phyloP scores from a whole-genome alignment of 495 filamentous ascomycete genomes.

The Penicillium fimorum region DNA sequence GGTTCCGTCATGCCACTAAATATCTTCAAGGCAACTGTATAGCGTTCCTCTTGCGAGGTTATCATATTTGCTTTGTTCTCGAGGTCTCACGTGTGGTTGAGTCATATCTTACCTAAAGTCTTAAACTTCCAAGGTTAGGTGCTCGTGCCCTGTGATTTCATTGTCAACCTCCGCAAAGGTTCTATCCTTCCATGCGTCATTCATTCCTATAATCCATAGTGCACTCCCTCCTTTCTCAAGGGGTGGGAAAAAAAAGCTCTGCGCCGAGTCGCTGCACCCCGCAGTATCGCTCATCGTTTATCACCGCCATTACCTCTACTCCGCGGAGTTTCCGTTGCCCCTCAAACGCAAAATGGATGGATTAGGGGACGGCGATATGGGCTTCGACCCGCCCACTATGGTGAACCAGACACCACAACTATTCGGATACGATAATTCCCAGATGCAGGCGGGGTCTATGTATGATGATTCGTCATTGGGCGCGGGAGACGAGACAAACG shows the following conservation, averaged over 20 bases:
- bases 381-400: constrained; percentile 45
- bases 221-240: constrained; percentile 4
- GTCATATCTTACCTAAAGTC: constrained; percentile 1
- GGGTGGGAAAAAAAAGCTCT: constrained; percentile 1
- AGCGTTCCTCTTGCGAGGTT: not conserved
- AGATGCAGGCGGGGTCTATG: constrained; percentile 57
- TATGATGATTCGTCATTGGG: constrained; percentile 54
- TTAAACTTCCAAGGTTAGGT: not conserved
- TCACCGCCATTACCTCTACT: constrained; percentile 23
- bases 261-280: constrained; percentile 14
- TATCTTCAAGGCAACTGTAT: constrained; percentile 2
- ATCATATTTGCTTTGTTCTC: too few relatives aligned
- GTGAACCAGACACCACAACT: constrained; percentile 68
- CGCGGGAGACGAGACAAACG: constrained; percentile 60
- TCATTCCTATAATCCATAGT: constrained; percentile 4
- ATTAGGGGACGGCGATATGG: constrained; percentile 43
- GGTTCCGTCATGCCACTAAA: constrained; percentile 9
- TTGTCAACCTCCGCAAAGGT: not conserved
- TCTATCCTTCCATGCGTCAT: constrained; percentile 23
- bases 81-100: not conserved
- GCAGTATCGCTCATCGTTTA: constrained; percentile 20
- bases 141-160: not conserved
- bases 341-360: constrained; percentile 37
- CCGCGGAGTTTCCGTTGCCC: constrained; percentile 23
- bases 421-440: constrained; percentile 66